Conservation (phyloP, 768 basidiomycete genomes). For the Panellus pusillus region DNA sequence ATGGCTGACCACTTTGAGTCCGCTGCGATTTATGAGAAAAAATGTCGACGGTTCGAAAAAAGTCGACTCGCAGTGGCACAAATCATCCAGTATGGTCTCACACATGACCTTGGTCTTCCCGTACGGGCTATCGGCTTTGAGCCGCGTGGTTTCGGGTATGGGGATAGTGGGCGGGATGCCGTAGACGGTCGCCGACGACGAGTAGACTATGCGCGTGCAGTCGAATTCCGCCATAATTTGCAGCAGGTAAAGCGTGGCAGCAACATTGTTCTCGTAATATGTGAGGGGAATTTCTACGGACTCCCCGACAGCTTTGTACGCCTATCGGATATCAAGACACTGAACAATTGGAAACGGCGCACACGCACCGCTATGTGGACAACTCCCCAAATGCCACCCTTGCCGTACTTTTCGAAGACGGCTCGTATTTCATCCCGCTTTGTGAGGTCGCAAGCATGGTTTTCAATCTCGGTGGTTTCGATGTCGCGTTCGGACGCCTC, state of each 20-base stretch:
- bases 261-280: conserved; percentile 94
- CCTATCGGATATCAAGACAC: conserved; percentile 44
- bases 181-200: conserved; percentile 97
- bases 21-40: conserved; percentile 43
- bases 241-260: conserved; percentile 81
- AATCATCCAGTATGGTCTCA: conserved; percentile 86
- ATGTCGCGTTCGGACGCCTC: conserved; percentile 67
- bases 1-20: conserved; percentile 77
- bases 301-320: conserved; percentile 97
- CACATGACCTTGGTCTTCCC: conserved; percentile 96
- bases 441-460: conserved; percentile 72
- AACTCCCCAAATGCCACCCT: conserved; percentile 95
- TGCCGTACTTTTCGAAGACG: conserved; percentile 82
- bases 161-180: conserved; percentile 91
- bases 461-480: conserved; percentile 72
- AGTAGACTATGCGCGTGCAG: conserved; percentile 89
- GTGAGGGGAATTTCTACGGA: conserved; percentile 89
- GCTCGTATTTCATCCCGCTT: conserved; percentile 65
- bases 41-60: conserved; percentile 6
- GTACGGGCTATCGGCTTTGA: conserved; percentile 90
- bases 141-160: conserved; percentile 87
- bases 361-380: conserved; percentile 87
- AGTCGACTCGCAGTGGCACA: conserved; percentile 64
- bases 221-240: conserved; percentile 85
- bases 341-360: not conserved